Conservation (phyloP, 768 basidiomycete species). For the Tubosaeta sp. region DNA sequence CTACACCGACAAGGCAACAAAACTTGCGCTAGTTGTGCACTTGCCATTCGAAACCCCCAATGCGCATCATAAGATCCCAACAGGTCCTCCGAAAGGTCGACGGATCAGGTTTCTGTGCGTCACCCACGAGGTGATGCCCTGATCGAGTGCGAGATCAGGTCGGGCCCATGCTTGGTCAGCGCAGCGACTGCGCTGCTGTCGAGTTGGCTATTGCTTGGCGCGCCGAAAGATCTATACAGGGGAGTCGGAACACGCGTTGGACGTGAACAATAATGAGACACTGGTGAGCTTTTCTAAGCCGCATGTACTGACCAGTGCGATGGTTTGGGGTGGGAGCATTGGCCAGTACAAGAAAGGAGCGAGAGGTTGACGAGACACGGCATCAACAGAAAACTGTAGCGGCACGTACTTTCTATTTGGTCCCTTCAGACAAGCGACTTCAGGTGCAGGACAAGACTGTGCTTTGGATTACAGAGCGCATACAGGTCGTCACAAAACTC, state of each 20-base stretch:
- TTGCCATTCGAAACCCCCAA: too few species aligned
- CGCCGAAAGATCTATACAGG: slow-evolving; percentile 24
- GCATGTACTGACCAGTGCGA: slow-evolving; percentile 15
- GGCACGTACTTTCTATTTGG: slow-evolving; percentile 12
- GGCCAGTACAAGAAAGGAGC: slow-evolving; percentile 5
- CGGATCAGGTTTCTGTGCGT: slow-evolving; percentile 20
- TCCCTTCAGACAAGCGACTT: slow-evolving; percentile 18
- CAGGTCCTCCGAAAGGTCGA: too few species aligned
- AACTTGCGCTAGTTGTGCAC: too few species aligned
- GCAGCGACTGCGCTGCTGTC: slow-evolving; percentile 18
- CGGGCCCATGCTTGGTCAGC: slow-evolving; percentile 20
- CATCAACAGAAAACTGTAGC: slow-evolving; percentile 18
- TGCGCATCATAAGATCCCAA: too few species aligned
- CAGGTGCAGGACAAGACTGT: slow-evolving; percentile 21
- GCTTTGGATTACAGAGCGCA: slow-evolving; percentile 20
- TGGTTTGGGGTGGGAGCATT: slow-evolving; percentile 8
- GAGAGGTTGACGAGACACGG: slow-evolving; percentile 18
- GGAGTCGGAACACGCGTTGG: slow-evolving; percentile 12
- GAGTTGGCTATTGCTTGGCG: slow-evolving; percentile 15
- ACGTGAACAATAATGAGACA: slow-evolving; percentile 10
- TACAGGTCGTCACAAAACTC: too few species aligned
- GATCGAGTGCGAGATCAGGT: slow-evolving; percentile 10
- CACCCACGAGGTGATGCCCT: slow-evolving; percentile 15
- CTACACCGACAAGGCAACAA: too few species aligned
- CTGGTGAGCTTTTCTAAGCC: slow-evolving; percentile 1